Percentiles rank a stretch among this genome's conserved stretches.
Evolutionary conservation across 169 alveolate species (phyloP).

Genomic region (Cytauxzoon felis): DNA sequence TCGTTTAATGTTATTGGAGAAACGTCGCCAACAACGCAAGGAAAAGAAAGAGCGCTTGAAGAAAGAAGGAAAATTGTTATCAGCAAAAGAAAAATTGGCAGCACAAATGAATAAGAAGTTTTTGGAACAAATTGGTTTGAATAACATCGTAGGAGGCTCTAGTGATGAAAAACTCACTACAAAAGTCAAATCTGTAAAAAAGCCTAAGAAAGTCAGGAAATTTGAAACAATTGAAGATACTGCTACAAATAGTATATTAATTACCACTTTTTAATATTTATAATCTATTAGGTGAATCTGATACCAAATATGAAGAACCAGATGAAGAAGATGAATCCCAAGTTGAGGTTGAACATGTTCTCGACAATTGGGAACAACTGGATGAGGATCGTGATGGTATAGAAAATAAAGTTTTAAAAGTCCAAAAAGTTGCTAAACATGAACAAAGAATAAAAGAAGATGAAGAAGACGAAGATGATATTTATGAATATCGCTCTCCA

Average conservation of each 20-base stretch:
- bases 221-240: constrained; percentile 35
- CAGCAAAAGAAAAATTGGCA: constrained; percentile 76
- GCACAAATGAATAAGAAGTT: constrained; percentile 72
- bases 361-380: constrained; percentile 63
- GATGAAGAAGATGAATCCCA: constrained; percentile 21
- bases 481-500: constrained; percentile 89
- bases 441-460: constrained; percentile 8
- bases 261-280: neutral
- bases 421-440: constrained; percentile 26
- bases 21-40: constrained; percentile 71
- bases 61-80: constrained; percentile 78
- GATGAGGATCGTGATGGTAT: neutral
- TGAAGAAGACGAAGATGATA: constrained; percentile 48
- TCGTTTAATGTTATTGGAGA: constrained; percentile 56
- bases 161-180: constrained; percentile 36
- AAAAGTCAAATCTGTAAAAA: constrained; percentile 24
- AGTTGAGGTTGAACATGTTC: constrained; percentile 31
- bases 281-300: neutral
- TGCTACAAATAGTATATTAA: neutral
- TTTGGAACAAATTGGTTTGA: constrained; percentile 68
- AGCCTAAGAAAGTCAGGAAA: constrained; percentile 22
- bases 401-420: neutral
- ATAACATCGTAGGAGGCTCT: constrained; percentile 56
- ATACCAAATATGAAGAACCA: neutral
- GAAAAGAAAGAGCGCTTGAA: constrained; percentile 77